Conservation (phyloP, 2,329 filamentous ascomycete species). For the Dothideomycetes sp. region DNA sequence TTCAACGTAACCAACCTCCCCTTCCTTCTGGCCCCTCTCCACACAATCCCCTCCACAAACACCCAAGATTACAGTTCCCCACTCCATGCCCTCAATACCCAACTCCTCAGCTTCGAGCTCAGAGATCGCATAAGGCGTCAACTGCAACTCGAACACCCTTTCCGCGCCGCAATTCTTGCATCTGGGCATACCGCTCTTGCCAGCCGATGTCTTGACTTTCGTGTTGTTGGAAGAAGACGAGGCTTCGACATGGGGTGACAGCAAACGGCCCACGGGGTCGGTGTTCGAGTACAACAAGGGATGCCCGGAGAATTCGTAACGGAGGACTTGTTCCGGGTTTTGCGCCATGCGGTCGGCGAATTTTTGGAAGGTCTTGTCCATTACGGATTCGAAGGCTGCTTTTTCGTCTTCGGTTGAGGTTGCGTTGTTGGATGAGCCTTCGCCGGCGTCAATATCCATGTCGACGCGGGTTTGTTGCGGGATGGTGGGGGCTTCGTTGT, state of each 20-base stretch:
- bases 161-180: slow-evolving; percentile 67
- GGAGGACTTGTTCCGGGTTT: slow-evolving; percentile 43
- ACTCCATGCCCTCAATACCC: slow-evolving; percentile 80
- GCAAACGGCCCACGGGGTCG: slow-evolving; percentile 61
- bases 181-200: slow-evolving; percentile 51
- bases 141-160: slow-evolving; percentile 82
- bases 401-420: slow-evolving; percentile 35
- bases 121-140: slow-evolving; percentile 82
- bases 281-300: slow-evolving; percentile 68
- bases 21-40: slow-evolving; percentile 46
- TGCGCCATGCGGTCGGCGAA: slow-evolving; percentile 43
- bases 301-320: slow-evolving; percentile 40
- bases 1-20: slow-evolving; percentile 70
- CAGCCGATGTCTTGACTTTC: slow-evolving; percentile 27
- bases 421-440: slow-evolving; percentile 18
- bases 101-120: slow-evolving; percentile 70
- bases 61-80: slow-evolving; percentile 83
- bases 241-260: slow-evolving; percentile 34
- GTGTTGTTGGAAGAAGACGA: neutral
- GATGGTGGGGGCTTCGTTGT: slow-evolving; percentile 44
- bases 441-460: slow-evolving; percentile 25
- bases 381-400: slow-evolving; percentile 38
- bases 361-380: slow-evolving; percentile 43
- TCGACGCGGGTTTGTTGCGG: slow-evolving; percentile 38
- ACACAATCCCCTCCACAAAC: slow-evolving; percentile 76